Evolutionary conservation across 495 filamentous ascomycete species (phyloP).

Genomic region (Aspergillus incahuasiensis): DNA sequence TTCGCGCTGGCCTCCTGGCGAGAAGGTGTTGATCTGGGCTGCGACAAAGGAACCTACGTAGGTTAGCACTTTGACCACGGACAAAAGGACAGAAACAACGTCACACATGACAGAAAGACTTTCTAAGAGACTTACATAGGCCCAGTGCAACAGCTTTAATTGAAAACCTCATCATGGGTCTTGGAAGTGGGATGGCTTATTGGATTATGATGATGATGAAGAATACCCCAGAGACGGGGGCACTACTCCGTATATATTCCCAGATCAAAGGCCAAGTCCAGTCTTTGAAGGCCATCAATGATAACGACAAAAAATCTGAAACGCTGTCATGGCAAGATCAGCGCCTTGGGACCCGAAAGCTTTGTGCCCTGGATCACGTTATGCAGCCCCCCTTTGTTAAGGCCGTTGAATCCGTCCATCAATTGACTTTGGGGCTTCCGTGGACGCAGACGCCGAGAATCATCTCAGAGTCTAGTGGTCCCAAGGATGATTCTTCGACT

Average conservation of each 20-base stretch:
- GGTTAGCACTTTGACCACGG: background rate
- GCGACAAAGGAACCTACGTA: slow-evolving; percentile 11
- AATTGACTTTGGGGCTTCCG: background rate
- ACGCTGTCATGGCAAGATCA: background rate
- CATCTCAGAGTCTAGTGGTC: background rate
- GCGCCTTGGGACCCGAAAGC: background rate
- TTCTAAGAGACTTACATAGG: slow-evolving; percentile 4
- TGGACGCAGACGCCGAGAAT: background rate
- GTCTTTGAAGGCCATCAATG: background rate
- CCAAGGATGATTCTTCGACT: background rate
- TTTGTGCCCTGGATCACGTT: background rate
- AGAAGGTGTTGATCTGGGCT: slow-evolving; percentile 27
- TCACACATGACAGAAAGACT: background rate
- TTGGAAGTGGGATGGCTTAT: background rate
- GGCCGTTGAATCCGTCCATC: background rate
- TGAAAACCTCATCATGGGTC: slow-evolving; percentile 3
- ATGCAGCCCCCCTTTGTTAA: background rate
- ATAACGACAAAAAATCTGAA: background rate
- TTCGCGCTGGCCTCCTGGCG: slow-evolving; percentile 20
- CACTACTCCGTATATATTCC: background rate
- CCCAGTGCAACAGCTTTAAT: background rate
- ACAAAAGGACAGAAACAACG: background rate
- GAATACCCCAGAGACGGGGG: too few relatives aligned
- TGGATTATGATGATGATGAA: background rate
- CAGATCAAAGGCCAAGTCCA: background rate